Evolutionary conservation across 805 yeast genomes (phyloP), one percentile per base, ranked within the genome.

Genomic region (Sugiyamaella americana): DNA sequence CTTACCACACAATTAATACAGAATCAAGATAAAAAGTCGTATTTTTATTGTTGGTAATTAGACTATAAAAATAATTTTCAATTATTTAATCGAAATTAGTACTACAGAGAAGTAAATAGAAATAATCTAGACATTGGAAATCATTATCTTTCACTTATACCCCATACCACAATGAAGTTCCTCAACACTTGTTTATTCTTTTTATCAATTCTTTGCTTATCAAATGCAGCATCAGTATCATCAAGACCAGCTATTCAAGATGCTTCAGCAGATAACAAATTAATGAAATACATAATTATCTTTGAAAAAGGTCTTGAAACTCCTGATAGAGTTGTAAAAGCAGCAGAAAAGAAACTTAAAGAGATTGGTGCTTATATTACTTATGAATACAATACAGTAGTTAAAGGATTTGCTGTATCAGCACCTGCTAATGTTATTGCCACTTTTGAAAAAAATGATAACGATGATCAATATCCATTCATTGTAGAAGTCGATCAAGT

Each of bases 331-430:
- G 57, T 60, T 32, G 58, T 70, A 13, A 54, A 59, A 3, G 57
- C 58, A 2, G 61, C 74, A 6, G 69, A 65, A 41, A 46, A 57
- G 10, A 54, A 63, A 26, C 63, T 75, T 22, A 52, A 59, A 35
- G 55, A 58, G 10, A 48, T 71, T 5, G 78, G 78, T 5, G 80
- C 76, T 3, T 54, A 51, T 16, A 67, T 76, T 41, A 69, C 70
- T 16, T 74, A 73, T 51, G 78, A 74, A 48, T 75, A 73, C 59
- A 57, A 63, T 41, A 65, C 70, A 2, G 64, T 74, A 10, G 60
- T 75, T 36, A 70, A 73, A 46, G 80, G 80, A 1, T 74, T 75
- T 57, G 64, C 76, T 4, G 64, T 73, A 46, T 62, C 62, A 3
- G 50, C 73, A 4, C 72, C 75, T 10, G 60, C 60, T 20, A 54